These are phyloP conservation scores for Pelargonium fulgidum DNA, from an alignment of 441 rosid genomes.

Conservation along the genomic window DNA sequence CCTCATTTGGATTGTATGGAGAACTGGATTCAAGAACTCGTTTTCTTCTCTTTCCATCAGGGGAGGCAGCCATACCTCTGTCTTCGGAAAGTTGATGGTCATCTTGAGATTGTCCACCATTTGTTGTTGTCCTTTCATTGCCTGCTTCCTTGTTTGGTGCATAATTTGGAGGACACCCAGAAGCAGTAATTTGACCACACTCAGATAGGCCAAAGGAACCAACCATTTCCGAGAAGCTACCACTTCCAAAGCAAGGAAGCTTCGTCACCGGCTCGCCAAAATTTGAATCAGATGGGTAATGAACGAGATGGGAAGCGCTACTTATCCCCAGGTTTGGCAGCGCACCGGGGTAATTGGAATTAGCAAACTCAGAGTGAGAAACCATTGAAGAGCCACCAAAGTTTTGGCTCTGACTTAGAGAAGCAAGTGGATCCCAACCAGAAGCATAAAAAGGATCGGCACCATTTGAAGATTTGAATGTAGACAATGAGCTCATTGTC, in stretches of 20 bases:
- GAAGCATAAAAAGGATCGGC: slow-evolving; percentile 60
- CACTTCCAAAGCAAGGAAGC: slow-evolving; percentile 51
- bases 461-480: slow-evolving; percentile 32
- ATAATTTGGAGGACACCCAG: slow-evolving; percentile 34
- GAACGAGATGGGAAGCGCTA: slow-evolving; percentile 42
- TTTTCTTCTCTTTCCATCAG: slow-evolving; percentile 42
- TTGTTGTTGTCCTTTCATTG: slow-evolving; percentile 34
- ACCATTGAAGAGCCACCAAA: slow-evolving; percentile 45
- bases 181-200: slow-evolving; percentile 29
- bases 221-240: slow-evolving; percentile 50
- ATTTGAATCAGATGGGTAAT: slow-evolving; percentile 48
- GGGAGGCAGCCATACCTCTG: slow-evolving; percentile 31
- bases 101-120: slow-evolving; percentile 36
- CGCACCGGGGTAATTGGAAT: slow-evolving; percentile 36
- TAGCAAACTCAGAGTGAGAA: slow-evolving; percentile 44
- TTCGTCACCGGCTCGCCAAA: slow-evolving; percentile 45
- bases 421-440: slow-evolving; percentile 72
- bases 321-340: slow-evolving; percentile 25
- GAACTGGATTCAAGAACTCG: slow-evolving; percentile 31
- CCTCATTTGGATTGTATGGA: slow-evolving; percentile 37
- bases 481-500: slow-evolving; percentile 37
- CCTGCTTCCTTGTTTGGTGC: slow-evolving; percentile 33
- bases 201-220: slow-evolving; percentile 37
- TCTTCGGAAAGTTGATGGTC: slow-evolving; percentile 47
- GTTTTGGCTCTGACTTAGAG: slow-evolving; percentile 37